Conservation (phyloP, 2,329 filamentous ascomycete species). For the Beauveria sp. region DNA sequence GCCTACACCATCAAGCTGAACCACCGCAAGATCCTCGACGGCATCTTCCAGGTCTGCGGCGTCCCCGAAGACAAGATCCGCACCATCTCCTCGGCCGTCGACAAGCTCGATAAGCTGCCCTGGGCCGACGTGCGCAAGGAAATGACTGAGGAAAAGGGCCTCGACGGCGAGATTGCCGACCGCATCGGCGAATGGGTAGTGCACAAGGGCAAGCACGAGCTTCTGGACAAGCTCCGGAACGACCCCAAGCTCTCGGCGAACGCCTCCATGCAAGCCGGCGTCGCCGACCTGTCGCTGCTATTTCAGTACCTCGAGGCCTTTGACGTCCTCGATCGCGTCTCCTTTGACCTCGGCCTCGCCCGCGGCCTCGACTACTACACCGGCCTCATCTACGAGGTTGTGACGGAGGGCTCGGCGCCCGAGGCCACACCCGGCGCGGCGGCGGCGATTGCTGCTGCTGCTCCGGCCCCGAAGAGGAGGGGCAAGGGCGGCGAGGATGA, state of each 20-base stretch:
- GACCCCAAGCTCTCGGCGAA: slow-evolving; percentile 65
- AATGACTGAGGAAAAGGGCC: slow-evolving; percentile 87
- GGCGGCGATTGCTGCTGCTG: slow-evolving; percentile 22
- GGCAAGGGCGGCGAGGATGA: slow-evolving; percentile 46
- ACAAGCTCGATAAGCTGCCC: slow-evolving; percentile 89
- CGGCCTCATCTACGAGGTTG: slow-evolving; percentile 81
- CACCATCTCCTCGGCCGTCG: slow-evolving; percentile 83
- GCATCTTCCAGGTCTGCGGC: slow-evolving; percentile 76
- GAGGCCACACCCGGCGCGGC: slow-evolving; percentile 30
- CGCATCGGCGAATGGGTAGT: slow-evolving; percentile 81
- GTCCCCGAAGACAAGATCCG: slow-evolving; percentile 81
- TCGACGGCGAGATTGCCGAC: slow-evolving; percentile 70
- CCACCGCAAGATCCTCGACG: slow-evolving; percentile 81
- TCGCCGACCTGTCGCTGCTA: slow-evolving; percentile 73
- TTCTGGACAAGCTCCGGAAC: slow-evolving; percentile 61
- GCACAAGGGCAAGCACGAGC: slow-evolving; percentile 64
- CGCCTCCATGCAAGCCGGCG: slow-evolving; percentile 66
- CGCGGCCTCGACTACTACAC: slow-evolving; percentile 92
- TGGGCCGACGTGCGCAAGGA: slow-evolving; percentile 87
- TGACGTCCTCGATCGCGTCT: slow-evolving; percentile 63
- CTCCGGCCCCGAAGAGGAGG: slow-evolving; percentile 41
- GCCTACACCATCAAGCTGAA: slow-evolving; percentile 70
- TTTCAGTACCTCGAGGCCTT: slow-evolving; percentile 78
- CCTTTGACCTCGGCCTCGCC: slow-evolving; percentile 83
- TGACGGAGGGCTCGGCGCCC: slow-evolving; percentile 70